phyloP scores from a whole-genome alignment of 768 basidiomycete species.

The Leccinum ochraceum region DNA sequence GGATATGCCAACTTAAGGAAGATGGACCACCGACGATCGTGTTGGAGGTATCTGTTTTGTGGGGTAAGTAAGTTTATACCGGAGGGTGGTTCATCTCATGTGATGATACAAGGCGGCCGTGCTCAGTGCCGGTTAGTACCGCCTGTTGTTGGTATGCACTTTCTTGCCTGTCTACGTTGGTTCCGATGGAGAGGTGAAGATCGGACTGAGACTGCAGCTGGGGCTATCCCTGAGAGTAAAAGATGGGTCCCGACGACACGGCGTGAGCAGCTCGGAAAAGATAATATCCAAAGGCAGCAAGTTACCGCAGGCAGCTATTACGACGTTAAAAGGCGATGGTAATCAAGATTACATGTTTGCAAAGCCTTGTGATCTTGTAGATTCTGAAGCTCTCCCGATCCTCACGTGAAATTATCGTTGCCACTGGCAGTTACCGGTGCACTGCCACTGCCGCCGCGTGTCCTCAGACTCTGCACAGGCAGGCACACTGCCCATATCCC shows the following conservation, averaged over 20 bases:
- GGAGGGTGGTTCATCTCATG: background rate
- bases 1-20: too few relatives aligned
- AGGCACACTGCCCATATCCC: background rate
- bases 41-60: slow-evolving; percentile 38
- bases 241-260: background rate
- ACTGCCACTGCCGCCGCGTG: too few relatives aligned
- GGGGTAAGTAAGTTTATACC: slow-evolving; percentile 32
- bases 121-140: too few relatives aligned
- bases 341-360: background rate
- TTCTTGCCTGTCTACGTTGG: background rate
- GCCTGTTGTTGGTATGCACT: too few relatives aligned
- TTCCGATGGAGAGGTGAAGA: background rate
- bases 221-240: background rate
- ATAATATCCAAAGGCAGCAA: background rate
- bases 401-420: too few relatives aligned
- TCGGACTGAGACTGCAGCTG: background rate
- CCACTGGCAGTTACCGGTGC: too few relatives aligned
- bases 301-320: background rate
- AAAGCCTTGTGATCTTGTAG: background rate
- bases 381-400: too few relatives aligned
- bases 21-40: too few relatives aligned
- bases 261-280: background rate
- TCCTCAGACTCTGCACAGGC: too few relatives aligned
- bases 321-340: background rate
- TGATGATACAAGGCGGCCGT: background rate